phyloP scores from a whole-genome alignment of 345 rosid genomes.

The Kernera saxatilis region DNA sequence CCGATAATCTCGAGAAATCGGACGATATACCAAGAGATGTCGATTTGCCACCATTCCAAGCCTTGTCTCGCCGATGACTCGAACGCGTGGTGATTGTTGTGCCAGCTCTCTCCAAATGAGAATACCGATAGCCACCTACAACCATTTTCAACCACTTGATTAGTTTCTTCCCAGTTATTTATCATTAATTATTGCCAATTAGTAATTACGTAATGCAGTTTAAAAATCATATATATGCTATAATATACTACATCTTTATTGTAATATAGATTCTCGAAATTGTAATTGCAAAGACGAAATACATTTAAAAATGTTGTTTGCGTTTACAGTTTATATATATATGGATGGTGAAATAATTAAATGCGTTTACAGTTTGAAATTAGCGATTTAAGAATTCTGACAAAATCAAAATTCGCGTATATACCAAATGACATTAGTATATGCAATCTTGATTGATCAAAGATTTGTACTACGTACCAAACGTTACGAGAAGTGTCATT shows the following conservation, averaged over 20 bases:
- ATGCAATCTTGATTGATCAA: background rate
- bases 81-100: constrained; percentile 35
- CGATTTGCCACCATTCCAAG: constrained; percentile 35
- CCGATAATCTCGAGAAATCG: constrained; percentile 30
- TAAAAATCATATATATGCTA: background rate
- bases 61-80: constrained; percentile 36
- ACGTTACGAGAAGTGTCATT: constrained; percentile 34
- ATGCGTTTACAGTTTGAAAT: no score
- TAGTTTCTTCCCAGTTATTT: background rate
- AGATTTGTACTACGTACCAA: constrained; percentile 18
- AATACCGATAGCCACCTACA: constrained; percentile 34
- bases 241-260: no score
- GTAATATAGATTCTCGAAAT: no score
- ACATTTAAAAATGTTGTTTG: no score
- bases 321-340: no score
- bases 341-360: no score
- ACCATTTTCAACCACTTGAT: background rate
- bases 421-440: background rate
- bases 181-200: background rate
- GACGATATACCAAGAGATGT: constrained; percentile 31
- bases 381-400: background rate
- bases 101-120: constrained; percentile 36
- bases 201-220: background rate
- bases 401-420: background rate
- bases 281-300: no score